Evolutionary conservation across 1,284 basidiomycete species (phyloP).

Genomic region (Neonothopanus nambi): DNA sequence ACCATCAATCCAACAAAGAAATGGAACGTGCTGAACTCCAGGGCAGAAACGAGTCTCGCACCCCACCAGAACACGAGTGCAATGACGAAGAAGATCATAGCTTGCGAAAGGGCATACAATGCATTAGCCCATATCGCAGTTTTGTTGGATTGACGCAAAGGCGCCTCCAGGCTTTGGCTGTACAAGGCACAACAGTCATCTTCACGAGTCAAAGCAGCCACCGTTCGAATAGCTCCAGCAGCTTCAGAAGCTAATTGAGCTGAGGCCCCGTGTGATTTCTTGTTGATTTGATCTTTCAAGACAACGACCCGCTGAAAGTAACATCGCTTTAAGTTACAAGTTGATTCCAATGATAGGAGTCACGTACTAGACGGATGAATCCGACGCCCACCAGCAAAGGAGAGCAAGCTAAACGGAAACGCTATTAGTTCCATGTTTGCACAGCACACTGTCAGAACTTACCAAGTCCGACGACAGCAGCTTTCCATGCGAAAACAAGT

Average conservation of each 20-base stretch:
- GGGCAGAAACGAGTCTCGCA: constrained; percentile 60
- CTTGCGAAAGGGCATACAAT: constrained; percentile 84
- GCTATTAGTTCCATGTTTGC: constrained; percentile 22
- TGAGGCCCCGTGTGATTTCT: constrained; percentile 79
- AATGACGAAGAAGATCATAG: constrained; percentile 80
- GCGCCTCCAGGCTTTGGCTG: constrained; percentile 70
- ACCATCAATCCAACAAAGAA: constrained; percentile 90
- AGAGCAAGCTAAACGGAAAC: constrained; percentile 65
- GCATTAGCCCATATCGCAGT: constrained; percentile 73
- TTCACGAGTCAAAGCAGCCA: constrained; percentile 88
- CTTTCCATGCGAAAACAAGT: constrained; percentile 78
- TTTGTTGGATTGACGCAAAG: constrained; percentile 66
- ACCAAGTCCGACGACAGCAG: constrained; percentile 77
- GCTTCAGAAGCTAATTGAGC: constrained; percentile 94
- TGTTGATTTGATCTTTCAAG: constrained; percentile 87
- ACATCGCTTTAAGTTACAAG: constrained; percentile 4
- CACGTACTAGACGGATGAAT: constrained; percentile 79
- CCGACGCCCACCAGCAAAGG: constrained; percentile 85
- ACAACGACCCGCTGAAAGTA: constrained; percentile 71
- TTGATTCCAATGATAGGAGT: background rate
- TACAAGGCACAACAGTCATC: constrained; percentile 77
- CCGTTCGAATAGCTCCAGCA: constrained; percentile 91
- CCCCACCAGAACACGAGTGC: constrained; percentile 90
- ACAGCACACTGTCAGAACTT: constrained; percentile 24
- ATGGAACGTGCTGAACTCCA: constrained; percentile 59